Percentiles rank a stretch among this genome's conserved stretches.
phyloP scores from a whole-genome alignment of 805 yeast genomes.

The Sugiyamaella mastotermitis region DNA sequence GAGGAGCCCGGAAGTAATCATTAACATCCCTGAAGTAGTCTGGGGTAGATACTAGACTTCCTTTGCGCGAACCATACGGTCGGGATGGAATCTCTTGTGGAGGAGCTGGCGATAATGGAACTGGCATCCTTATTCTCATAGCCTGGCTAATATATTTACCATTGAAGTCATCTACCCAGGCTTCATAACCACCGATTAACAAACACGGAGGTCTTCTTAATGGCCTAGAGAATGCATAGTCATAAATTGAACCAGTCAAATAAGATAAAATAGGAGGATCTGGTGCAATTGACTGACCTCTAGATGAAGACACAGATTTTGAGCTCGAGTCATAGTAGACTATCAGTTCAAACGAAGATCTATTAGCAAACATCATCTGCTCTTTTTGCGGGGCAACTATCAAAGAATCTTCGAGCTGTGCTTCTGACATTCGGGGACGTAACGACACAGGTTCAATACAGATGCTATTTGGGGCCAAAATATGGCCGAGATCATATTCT shows the following conservation, averaged over 20 bases:
- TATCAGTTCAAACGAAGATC: slow-evolving; percentile 55
- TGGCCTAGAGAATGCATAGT: slow-evolving; percentile 33
- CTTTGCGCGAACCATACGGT: slow-evolving; percentile 18
- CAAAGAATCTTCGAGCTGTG: slow-evolving; percentile 61
- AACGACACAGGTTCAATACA: slow-evolving; percentile 72
- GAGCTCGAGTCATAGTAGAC: slow-evolving; percentile 55
- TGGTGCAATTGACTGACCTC: slow-evolving; percentile 18
- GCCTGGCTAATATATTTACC: slow-evolving; percentile 7
- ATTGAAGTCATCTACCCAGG: slow-evolving; percentile 33
- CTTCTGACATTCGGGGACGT: slow-evolving; percentile 45
- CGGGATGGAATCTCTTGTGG: slow-evolving; percentile 14
- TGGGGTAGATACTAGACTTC: slow-evolving; percentile 15
- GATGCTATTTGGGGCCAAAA: slow-evolving; percentile 50
- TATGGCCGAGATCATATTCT: slow-evolving; percentile 59
- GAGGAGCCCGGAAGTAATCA: slow-evolving; percentile 23
- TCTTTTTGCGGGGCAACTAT: slow-evolving; percentile 54
- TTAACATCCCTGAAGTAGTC: slow-evolving; percentile 26
- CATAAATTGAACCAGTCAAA: slow-evolving; percentile 34
- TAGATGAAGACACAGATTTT: slow-evolving; percentile 17
- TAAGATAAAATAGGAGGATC: slow-evolving; percentile 21
- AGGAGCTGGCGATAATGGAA: slow-evolving; percentile 9
- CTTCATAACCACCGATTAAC: slow-evolving; percentile 51
- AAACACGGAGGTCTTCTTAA: slow-evolving; percentile 39
- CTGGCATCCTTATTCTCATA: neutral
- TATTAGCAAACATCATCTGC: slow-evolving; percentile 42